These are phyloP conservation scores for Chaetomium cochliodes DNA, from an alignment of 495 filamentous ascomycete species.

Conservation along the genomic window DNA sequence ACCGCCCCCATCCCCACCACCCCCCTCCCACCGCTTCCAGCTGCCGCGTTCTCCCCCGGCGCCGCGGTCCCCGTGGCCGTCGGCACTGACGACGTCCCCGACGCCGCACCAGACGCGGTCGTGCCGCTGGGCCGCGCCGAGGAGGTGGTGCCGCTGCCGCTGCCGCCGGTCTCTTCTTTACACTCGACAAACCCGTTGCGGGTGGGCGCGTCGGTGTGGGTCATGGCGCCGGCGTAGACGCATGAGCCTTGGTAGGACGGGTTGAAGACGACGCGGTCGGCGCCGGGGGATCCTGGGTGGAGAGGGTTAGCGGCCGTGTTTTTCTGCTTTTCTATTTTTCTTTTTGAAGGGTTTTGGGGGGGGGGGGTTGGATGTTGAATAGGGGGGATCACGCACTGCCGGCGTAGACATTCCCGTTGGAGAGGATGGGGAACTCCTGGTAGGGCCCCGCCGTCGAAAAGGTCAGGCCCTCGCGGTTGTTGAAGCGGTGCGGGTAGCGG, in stretches of 20 bases:
- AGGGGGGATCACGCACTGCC: constrained; percentile 4
- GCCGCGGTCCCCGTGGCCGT: neutral
- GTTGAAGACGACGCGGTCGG: constrained; percentile 32
- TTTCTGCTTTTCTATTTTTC: neutral
- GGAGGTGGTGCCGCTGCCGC: neutral
- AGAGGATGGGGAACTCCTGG: constrained; percentile 35
- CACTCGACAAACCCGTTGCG: constrained; percentile 27
- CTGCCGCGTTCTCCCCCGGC: neutral
- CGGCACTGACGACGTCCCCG: neutral
- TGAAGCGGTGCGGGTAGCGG: constrained; percentile 36
- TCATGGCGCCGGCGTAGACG: constrained; percentile 33
- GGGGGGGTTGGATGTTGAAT: neutral
- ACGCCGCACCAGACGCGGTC: neutral
- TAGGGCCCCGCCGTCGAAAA: constrained; percentile 26
- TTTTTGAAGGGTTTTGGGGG: too few relatives aligned
- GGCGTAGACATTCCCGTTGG: constrained; percentile 6
- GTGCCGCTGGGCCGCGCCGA: neutral
- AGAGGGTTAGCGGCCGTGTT: neutral
- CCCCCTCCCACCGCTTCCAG: neutral
- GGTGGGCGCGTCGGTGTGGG: constrained; percentile 29
- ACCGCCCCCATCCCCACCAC: neutral
- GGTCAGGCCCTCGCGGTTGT: constrained; percentile 29
- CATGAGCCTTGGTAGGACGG: constrained; percentile 17
- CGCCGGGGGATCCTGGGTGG: constrained; percentile 23
- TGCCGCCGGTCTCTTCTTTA: neutral